Conservation (phyloP, 192 early-diverging fungal genomes). For the Linnemannia schmuckeri region DNA sequence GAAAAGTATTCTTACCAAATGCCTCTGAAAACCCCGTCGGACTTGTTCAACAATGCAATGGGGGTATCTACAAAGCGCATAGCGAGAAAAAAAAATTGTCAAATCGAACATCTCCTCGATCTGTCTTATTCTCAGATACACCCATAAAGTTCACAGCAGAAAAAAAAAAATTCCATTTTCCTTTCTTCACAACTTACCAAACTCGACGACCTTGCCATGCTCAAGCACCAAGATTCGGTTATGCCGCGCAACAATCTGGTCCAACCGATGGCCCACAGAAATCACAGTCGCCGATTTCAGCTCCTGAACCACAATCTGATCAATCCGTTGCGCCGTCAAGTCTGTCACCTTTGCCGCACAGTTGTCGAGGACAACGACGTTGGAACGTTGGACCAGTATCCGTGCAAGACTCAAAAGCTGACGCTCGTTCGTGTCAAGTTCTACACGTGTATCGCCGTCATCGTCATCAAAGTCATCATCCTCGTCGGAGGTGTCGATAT, state of each 20-base stretch:
- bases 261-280: conserved; percentile 81
- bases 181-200: conserved; percentile 55
- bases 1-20: conserved; percentile 27
- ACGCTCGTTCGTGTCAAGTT: conserved; percentile 66
- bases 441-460: conserved; percentile 28
- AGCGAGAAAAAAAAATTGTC: neutral
- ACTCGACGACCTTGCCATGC: conserved; percentile 77
- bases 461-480: conserved; percentile 13
- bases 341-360: conserved; percentile 73
- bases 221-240: conserved; percentile 87
- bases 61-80: conserved; percentile 39
- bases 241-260: conserved; percentile 68
- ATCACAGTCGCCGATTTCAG: conserved; percentile 70
- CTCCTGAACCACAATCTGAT: conserved; percentile 68
- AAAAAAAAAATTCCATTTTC: too few relatives aligned
- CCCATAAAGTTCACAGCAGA: neutral
- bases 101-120: neutral
- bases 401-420: conserved; percentile 77
- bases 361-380: conserved; percentile 87
- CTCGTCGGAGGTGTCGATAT: conserved; percentile 8
- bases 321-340: conserved; percentile 74
- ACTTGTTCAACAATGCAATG: conserved; percentile 37
- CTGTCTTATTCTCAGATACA: too few relatives aligned
- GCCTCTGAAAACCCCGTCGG: conserved; percentile 27
- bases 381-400: conserved; percentile 75